phyloP scores from a whole-genome alignment of 73 alveolate genomes.

The Blepharisma stoltei region DNA sequence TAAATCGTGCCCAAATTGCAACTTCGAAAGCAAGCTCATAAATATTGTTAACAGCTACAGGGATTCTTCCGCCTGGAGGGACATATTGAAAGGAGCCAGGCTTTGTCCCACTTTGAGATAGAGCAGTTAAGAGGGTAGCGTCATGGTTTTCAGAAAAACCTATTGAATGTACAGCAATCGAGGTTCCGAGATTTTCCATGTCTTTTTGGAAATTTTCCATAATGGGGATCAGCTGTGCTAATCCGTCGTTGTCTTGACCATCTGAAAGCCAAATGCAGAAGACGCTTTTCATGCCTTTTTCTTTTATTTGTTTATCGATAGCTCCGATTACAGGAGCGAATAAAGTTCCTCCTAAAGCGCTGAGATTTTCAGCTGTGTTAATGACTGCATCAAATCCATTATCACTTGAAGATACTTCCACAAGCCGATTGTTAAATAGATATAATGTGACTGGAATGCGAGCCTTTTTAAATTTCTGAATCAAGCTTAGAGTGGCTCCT shows the following conservation, averaged over 20 bases:
- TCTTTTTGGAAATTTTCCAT: neutral
- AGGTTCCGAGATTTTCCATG: neutral
- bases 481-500: conserved; percentile 1
- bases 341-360: neutral
- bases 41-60: neutral
- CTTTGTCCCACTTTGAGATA: neutral
- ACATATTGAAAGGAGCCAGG: neutral
- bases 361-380: neutral
- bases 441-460: conserved; percentile 2
- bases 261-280: neutral
- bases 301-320: neutral
- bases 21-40: neutral
- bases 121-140: neutral
- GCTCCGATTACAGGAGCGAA: neutral
- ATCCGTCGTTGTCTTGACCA: neutral
- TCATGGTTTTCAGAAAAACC: neutral
- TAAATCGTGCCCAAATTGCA: conserved; percentile 12
- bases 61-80: neutral
- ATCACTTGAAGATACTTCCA: neutral
- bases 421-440: neutral
- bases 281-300: neutral
- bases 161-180: neutral
- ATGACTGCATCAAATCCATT: conserved; percentile 6
- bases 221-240: neutral
- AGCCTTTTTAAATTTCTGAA: neutral